phyloP scores from a whole-genome alignment of 352 stramenopile genomes.

The Globisporangium nagaii region DNA sequence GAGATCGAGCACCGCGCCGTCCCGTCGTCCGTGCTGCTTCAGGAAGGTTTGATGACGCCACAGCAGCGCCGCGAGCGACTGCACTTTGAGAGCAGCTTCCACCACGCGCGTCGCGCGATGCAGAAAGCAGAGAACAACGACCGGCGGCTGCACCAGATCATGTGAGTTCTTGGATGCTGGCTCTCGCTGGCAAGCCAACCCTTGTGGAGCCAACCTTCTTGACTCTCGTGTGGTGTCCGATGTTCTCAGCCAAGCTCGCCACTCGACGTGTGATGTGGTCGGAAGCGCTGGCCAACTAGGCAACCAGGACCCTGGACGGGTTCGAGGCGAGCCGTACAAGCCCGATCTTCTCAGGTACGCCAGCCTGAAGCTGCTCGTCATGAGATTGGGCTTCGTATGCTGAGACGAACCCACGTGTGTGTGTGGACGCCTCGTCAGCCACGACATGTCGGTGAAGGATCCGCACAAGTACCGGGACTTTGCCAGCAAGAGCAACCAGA shows the following conservation, averaged over 20 bases:
- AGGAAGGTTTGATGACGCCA: constrained; percentile 71
- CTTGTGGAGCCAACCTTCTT: background rate
- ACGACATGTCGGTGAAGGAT: constrained; percentile 24
- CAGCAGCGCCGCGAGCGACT: constrained; percentile 63
- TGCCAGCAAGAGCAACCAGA: constrained; percentile 39
- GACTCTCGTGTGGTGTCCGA: background rate
- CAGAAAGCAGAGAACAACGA: constrained; percentile 58
- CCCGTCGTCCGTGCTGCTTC: constrained; percentile 43
- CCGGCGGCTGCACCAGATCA: constrained; percentile 61
- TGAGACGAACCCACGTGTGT: background rate
- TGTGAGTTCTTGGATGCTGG: constrained; percentile 26
- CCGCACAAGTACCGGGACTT: constrained; percentile 39
- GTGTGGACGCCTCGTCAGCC: constrained; percentile 14
- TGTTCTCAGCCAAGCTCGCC: constrained; percentile 28
- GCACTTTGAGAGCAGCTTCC: constrained; percentile 55
- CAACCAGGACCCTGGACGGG: constrained; percentile 1
- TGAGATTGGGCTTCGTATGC: background rate
- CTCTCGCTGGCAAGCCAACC: background rate
- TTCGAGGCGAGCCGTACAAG: constrained; percentile 40
- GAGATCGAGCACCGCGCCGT: constrained; percentile 44
- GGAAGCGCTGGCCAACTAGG: constrained; percentile 12
- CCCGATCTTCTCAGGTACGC: constrained; percentile 38
- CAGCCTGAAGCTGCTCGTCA: too few relatives aligned
- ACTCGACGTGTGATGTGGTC: constrained; percentile 53
- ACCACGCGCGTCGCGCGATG: constrained; percentile 41